Base-by-base conservation (phyloP, 75 land plant species). In the Isoetes taiwanensis region DNA sequence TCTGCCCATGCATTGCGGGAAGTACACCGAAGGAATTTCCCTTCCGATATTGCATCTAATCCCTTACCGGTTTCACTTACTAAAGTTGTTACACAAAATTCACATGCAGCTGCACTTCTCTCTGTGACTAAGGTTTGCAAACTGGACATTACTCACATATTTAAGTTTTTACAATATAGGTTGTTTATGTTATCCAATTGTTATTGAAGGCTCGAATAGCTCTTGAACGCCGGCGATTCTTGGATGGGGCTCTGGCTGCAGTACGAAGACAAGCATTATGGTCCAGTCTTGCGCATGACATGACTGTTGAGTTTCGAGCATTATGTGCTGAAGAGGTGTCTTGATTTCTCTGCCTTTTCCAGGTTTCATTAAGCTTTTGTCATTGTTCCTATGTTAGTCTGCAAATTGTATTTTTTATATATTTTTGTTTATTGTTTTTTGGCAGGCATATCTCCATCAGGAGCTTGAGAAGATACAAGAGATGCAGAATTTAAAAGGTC, bases 281-380 rank as follows among this genome's bases (percentile, higher is more conserved):
- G 96, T 89, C 99, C 11, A 80, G 64, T 66, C 86, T 94, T 57
- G 99, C 99, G 57, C 82, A 94, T 80, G 99, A 94, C 52, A 84
- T 94, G 77, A 94, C 99, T n/a, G 79, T 86, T 63, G 99, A 94
- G 62, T 94, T 77, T 63, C 96, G 96, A 60, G 83, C 81, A 69
- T 82, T 94, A 46, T 89, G 90, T 78, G 99, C 96, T 59, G 99
- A 94, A 72, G 99, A 94, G 90, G 99, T 94, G 72, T 16, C 30
- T 50, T 37, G 25, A 20, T 16, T 32, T n/a, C n/a, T n/a, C n/a
- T n/a, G n/a, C n/a, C n/a, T n/a, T n/a, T n/a, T n/a, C n/a, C n/a
- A n/a, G n/a, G n/a, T n/a, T n/a, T n/a, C n/a, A n/a, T n/a, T n/a
- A n/a, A n/a, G n/a, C n/a, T n/a, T n/a, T n/a, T n/a, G n/a, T n/a